These are phyloP conservation scores for Gonium pectorale DNA, from an alignment of 139 green algal genomes.

Conservation along the genomic window DNA sequence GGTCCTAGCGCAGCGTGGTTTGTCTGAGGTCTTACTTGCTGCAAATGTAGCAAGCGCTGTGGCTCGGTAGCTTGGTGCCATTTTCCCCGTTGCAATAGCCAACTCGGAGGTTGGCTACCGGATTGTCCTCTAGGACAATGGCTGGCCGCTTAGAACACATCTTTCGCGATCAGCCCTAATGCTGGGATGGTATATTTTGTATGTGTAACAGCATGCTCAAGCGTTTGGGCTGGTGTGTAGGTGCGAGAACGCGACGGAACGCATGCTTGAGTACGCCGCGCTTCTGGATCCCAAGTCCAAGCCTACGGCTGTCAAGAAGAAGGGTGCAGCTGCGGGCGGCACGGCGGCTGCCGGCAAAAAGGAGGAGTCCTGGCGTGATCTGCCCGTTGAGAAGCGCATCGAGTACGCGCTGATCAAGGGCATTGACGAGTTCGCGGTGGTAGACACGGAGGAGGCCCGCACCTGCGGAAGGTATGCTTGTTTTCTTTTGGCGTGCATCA, in stretches of 20 bases:
- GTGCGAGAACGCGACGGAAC: constrained; percentile 97
- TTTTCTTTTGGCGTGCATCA: too few species aligned
- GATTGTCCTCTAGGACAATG: not conserved
- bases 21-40: not conserved
- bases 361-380: constrained; percentile 84
- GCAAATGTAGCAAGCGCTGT: not conserved
- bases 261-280: constrained; percentile 93
- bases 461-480: constrained; percentile 72
- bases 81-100: not conserved
- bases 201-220: too few species aligned
- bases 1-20: not conserved
- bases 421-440: constrained; percentile 92
- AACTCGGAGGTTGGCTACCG: not conserved
- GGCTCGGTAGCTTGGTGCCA: not conserved
- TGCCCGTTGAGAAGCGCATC: constrained; percentile 89
- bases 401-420: constrained; percentile 97
- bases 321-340: constrained; percentile 54
- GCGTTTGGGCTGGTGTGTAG: constrained; percentile 27
- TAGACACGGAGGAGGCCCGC: constrained; percentile 95
- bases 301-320: constrained; percentile 83
- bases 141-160: not conserved
- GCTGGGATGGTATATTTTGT: not conserved
- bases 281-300: constrained; percentile 95
- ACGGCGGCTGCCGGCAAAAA: constrained; percentile 37
- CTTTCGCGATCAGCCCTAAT: not conserved